Evolutionary conservation across 441 rosid genomes (phyloP).

Genomic region (Isatis lusitanica): DNA sequence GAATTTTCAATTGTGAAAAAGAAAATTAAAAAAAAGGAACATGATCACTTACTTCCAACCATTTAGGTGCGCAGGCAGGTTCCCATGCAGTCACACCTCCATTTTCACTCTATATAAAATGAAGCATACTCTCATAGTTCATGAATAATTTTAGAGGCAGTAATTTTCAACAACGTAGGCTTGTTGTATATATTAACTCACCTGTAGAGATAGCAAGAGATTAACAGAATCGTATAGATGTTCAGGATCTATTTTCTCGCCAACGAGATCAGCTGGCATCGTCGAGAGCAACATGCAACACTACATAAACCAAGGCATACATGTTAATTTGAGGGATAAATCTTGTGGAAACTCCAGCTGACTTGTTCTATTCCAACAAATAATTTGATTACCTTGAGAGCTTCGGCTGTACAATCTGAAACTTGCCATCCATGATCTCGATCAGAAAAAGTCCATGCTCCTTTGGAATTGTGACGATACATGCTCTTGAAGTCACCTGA

Average conservation of each 20-base stretch:
- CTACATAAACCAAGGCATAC: conserved; percentile 25
- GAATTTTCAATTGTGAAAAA: too few species aligned
- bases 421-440: conserved; percentile 72
- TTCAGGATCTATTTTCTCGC: conserved; percentile 55
- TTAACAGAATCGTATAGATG: conserved; percentile 55
- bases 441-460: conserved; percentile 55
- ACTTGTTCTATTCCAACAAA: too few species aligned
- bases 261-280: conserved; percentile 65
- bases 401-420: conserved; percentile 65
- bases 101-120: conserved; percentile 6
- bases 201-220: conserved; percentile 49
- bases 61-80: conserved; percentile 43
- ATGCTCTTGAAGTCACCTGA: conserved; percentile 49
- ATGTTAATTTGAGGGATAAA: not conserved
- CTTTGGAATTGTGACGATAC: conserved; percentile 59
- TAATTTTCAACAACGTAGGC: not conserved
- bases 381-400: conserved; percentile 3
- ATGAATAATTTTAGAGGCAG: too few species aligned
- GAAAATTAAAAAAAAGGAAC: too few species aligned
- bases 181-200: conserved; percentile 4
- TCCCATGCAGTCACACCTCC: conserved; percentile 53
- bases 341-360: not conserved
- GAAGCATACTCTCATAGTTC: not conserved
- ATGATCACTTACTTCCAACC: conserved; percentile 47
- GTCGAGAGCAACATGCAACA: conserved; percentile 62